phyloP scores from a whole-genome alignment of 2,329 filamentous ascomycete genomes.

The Botryotinia globosa region DNA sequence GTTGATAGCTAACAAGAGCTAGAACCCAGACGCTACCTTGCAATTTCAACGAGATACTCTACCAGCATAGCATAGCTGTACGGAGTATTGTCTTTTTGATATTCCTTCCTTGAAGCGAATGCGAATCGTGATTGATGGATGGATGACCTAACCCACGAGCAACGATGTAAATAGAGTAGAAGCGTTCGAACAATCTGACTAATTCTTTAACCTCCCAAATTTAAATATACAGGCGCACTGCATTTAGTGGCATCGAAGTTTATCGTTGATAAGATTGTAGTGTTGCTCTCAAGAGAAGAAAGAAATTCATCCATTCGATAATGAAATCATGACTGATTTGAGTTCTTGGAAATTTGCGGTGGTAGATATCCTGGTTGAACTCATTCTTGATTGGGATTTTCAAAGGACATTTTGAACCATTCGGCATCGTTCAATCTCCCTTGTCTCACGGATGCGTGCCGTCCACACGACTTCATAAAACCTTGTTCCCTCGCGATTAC shows the following conservation, averaged over 20 bases:
- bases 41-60: not conserved
- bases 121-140: not conserved
- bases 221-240: not conserved
- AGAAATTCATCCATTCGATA: not conserved
- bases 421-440: conserved; percentile 20
- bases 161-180: not conserved
- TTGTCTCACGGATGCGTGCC: conserved; percentile 21
- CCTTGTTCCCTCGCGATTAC: conserved; percentile 18
- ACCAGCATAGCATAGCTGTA: not conserved
- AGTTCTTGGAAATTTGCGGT: not conserved
- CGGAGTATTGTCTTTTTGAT: not conserved
- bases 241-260: not conserved
- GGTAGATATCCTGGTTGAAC: not conserved
- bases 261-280: not conserved
- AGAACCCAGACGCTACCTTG: not conserved
- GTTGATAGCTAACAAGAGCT: not conserved
- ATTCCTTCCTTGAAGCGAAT: not conserved
- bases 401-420: not conserved
- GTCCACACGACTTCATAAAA: not conserved
- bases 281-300: not conserved
- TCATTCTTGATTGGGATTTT: not conserved
- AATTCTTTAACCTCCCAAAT: not conserved
- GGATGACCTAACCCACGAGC: not conserved
- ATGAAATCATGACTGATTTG: not conserved
- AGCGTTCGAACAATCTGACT: not conserved